phyloP scores from a whole-genome alignment of 2,329 filamentous ascomycete species.

The Tolypocladium amazonense region DNA sequence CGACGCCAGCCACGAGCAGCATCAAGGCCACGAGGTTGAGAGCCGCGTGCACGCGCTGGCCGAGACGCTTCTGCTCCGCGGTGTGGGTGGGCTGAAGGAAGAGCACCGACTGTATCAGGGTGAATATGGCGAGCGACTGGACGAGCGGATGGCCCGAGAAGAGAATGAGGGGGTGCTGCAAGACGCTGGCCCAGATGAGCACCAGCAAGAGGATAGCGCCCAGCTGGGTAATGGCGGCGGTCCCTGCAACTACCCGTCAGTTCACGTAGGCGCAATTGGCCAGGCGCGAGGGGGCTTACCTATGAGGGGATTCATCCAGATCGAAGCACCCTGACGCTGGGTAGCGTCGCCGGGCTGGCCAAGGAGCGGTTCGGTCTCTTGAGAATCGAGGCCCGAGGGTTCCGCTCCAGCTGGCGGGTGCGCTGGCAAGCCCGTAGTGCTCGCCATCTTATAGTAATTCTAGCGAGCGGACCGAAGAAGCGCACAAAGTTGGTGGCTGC shows the following conservation, averaged over 20 bases:
- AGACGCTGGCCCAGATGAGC: conserved; percentile 68
- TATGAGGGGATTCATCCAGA: conserved; percentile 62
- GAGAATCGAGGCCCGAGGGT: conserved; percentile 12
- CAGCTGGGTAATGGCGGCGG: conserved; percentile 68
- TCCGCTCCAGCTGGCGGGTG: conserved; percentile 16
- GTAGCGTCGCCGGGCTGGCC: conserved; percentile 58
- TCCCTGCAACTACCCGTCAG: conserved; percentile 42
- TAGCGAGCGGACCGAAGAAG: not conserved
- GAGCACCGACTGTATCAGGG: conserved; percentile 70
- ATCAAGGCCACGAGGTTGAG: conserved; percentile 58
- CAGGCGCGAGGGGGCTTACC: conserved; percentile 37
- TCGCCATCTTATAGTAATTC: conserved; percentile 46
- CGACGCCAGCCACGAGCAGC: conserved; percentile 52
- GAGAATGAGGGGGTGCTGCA: conserved; percentile 60
- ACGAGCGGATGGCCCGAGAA: conserved; percentile 84
- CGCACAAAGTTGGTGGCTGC: not conserved
- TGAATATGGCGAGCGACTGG: conserved; percentile 55
- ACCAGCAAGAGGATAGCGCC: conserved; percentile 66
- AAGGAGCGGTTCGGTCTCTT: conserved; percentile 33
- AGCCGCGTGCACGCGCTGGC: conserved; percentile 52
- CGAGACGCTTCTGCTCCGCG: conserved; percentile 56
- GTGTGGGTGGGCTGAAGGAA: conserved; percentile 82
- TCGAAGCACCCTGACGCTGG: conserved; percentile 52
- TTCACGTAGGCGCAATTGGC: not conserved
- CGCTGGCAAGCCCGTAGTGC: conserved; percentile 56